phyloP scores from a whole-genome alignment of 2,329 filamentous ascomycete species.

The Aspergillus sp. region DNA sequence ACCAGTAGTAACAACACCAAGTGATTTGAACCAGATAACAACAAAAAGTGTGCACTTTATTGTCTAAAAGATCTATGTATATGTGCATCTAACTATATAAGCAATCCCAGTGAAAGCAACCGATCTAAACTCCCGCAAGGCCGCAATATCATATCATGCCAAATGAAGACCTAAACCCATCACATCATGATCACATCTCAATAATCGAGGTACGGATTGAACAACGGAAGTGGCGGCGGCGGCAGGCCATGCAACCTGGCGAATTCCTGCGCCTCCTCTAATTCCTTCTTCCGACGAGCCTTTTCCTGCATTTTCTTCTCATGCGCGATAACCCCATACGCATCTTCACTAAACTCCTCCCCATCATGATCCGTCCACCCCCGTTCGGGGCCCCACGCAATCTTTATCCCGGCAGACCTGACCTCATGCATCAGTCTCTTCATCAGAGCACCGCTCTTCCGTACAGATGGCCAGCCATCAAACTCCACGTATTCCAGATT shows the following conservation, averaged over 20 bases:
- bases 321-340: slow-evolving; percentile 15
- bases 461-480: slow-evolving; percentile 58
- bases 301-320: not conserved
- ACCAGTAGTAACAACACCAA: not conserved
- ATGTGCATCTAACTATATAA: not conserved
- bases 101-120: not conserved
- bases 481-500: slow-evolving; percentile 55
- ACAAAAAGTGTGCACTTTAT: not conserved
- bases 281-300: not conserved
- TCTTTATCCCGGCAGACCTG: slow-evolving; percentile 35
- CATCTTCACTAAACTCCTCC: slow-evolving; percentile 17
- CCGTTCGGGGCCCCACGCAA: slow-evolving; percentile 44
- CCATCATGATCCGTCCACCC: slow-evolving; percentile 40
- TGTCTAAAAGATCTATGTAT: not conserved
- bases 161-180: not conserved
- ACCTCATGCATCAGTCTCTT: slow-evolving; percentile 47
- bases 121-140: not conserved
- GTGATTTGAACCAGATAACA: not conserved
- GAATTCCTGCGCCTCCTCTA: not conserved
- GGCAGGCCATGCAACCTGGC: not conserved
- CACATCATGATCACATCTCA: slow-evolving; percentile 1
- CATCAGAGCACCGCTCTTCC: slow-evolving; percentile 54
- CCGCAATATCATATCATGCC: not conserved
- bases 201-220: not conserved
- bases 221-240: not conserved